phyloP scores from a whole-genome alignment of 805 yeast species.

The Saturnispora mendoncae region DNA sequence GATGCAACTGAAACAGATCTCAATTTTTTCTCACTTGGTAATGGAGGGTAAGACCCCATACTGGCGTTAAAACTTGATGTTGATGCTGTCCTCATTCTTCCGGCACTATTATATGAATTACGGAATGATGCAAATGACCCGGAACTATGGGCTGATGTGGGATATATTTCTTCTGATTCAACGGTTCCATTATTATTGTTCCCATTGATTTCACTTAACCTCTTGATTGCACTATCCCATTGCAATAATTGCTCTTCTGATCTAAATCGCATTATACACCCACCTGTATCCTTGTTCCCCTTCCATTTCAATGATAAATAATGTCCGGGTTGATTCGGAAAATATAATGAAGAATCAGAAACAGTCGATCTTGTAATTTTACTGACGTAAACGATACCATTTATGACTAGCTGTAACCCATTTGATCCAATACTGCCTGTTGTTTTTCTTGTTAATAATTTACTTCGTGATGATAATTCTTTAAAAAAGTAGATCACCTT shows the following conservation, averaged over 20 bases:
- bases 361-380: conserved; percentile 21
- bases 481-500: conserved; percentile 52
- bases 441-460: conserved; percentile 39
- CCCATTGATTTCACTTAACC: conserved; percentile 25
- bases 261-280: conserved; percentile 71
- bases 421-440: conserved; percentile 29
- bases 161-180: conserved; percentile 10
- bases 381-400: conserved; percentile 26
- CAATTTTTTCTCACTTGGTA: conserved; percentile 23
- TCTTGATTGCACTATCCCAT: conserved; percentile 67
- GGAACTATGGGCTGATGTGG: conserved; percentile 13
- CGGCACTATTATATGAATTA: conserved; percentile 21
- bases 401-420: conserved; percentile 19
- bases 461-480: conserved; percentile 44
- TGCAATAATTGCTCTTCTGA: conserved; percentile 76
- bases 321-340: conserved; percentile 34
- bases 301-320: conserved; percentile 66
- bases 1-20: conserved; percentile 27
- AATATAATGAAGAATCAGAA: conserved; percentile 26
- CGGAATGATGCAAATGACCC: conserved; percentile 9
- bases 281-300: conserved; percentile 81
- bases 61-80: conserved; percentile 17
- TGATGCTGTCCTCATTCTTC: conserved; percentile 23
- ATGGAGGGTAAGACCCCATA: conserved; percentile 19
- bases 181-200: conserved; percentile 8